Conservation (phyloP, 805 yeast species). For the Candida lessepsii region DNA sequence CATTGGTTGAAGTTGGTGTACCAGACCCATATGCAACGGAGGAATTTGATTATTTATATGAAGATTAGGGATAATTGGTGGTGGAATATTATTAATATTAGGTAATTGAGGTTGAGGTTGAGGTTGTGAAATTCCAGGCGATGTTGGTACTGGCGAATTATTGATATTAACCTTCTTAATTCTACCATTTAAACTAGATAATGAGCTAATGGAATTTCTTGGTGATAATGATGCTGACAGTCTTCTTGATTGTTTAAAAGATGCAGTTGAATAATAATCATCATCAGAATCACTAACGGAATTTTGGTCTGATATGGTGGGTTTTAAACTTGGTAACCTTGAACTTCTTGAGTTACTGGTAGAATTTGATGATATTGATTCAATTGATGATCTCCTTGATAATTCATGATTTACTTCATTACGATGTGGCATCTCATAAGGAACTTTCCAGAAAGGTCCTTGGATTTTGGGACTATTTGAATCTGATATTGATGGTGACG, state of each 20-base stretch:
- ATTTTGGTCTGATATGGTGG: slow-evolving; percentile 17
- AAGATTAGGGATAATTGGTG: slow-evolving; percentile 4
- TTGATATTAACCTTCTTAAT: slow-evolving; percentile 20
- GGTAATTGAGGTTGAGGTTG: slow-evolving; percentile 3
- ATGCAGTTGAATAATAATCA: slow-evolving; percentile 30
- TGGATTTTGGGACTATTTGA: slow-evolving; percentile 32
- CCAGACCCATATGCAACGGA: slow-evolving; percentile 6
- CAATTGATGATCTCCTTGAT: slow-evolving; percentile 46
- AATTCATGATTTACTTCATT: slow-evolving; percentile 6
- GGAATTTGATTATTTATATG: slow-evolving; percentile 9
- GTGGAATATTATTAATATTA: neutral
- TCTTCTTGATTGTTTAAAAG: slow-evolving; percentile 17
- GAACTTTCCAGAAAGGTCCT: slow-evolving; percentile 62
- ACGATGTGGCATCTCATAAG: slow-evolving; percentile 51
- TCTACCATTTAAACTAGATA: slow-evolving; percentile 32
- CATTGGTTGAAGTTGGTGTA: slow-evolving; percentile 4
- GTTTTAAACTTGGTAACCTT: slow-evolving; percentile 31
- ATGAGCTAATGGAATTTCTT: slow-evolving; percentile 31
- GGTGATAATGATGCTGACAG: slow-evolving; percentile 28
- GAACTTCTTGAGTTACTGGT: slow-evolving; percentile 29
- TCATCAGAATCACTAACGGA: slow-evolving; percentile 34
- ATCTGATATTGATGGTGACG: slow-evolving; percentile 7
- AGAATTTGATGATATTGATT: slow-evolving; percentile 49
- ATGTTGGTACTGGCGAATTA: neutral
- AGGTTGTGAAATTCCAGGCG: neutral